Evolutionary conservation across 164 flowering plant genomes (phyloP).

Genomic region (Vitis cinerea): DNA sequence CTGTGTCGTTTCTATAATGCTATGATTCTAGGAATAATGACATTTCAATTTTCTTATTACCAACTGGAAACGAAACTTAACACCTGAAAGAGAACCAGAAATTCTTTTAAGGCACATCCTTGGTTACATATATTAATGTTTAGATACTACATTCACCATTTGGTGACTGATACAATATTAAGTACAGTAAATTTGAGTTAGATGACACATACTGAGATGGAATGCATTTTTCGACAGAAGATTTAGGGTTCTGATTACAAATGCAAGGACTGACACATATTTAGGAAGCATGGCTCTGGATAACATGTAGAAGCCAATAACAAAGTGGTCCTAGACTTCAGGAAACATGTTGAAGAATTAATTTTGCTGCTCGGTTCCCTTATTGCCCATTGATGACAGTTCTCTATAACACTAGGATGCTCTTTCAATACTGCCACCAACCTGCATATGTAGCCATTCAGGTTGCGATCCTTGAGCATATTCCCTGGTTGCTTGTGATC

Average conservation of each 20-base stretch:
- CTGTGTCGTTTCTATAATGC: too few relatives aligned
- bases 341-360: slow-evolving; percentile 6
- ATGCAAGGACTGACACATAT: slow-evolving; percentile 5
- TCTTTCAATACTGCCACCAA: slow-evolving; percentile 71
- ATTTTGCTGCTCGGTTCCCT: slow-evolving; percentile 12
- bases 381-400: slow-evolving; percentile 10
- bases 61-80: neutral
- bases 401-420: slow-evolving; percentile 29
- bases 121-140: slow-evolving; percentile 5
- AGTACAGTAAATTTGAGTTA: slow-evolving; percentile 19
- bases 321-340: neutral
- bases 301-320: slow-evolving; percentile 12
- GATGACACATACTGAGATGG: slow-evolving; percentile 17
- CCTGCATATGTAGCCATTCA: slow-evolving; percentile 90
- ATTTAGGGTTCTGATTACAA: slow-evolving; percentile 15
- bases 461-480: slow-evolving; percentile 57
- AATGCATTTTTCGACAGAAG: slow-evolving; percentile 14
- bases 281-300: slow-evolving; percentile 16
- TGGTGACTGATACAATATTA: slow-evolving; percentile 18
- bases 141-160: slow-evolving; percentile 10
- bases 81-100: neutral
- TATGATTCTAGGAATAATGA: too few relatives aligned
- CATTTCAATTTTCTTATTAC: too few relatives aligned
- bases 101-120: neutral
- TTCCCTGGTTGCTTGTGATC: slow-evolving; percentile 61